phyloP scores from a whole-genome alignment of 768 basidiomycete genomes.

The Scleroderma citrinum region DNA sequence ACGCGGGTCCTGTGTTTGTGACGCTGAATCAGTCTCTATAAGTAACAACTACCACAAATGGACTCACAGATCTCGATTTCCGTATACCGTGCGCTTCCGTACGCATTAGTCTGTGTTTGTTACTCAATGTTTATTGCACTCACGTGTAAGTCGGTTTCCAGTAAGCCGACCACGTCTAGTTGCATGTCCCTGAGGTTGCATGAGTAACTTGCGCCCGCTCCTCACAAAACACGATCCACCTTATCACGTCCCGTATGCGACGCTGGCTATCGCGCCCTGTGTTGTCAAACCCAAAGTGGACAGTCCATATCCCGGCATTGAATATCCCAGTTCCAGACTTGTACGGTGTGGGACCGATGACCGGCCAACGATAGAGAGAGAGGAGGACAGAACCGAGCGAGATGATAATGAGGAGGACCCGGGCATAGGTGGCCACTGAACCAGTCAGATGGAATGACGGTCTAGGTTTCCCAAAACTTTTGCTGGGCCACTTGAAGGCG shows the following conservation, averaged over 20 bases:
- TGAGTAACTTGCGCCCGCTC: not conserved
- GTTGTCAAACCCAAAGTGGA: constrained; percentile 73
- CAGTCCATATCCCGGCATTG: constrained; percentile 84
- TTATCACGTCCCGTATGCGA: constrained; percentile 44
- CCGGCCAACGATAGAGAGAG: constrained; percentile 51
- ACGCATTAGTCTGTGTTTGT: not conserved
- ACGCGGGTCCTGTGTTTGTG: constrained; percentile 55
- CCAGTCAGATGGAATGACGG: constrained; percentile 11
- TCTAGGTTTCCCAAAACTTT: constrained; percentile 1
- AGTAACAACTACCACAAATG: not conserved
- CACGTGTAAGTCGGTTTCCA: constrained; percentile 85
- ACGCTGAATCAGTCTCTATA: constrained; percentile 1
- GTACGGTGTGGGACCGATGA: constrained; percentile 46
- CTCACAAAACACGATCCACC: constrained; percentile 38
- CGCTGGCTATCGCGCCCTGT: constrained; percentile 30
- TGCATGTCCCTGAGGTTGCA: constrained; percentile 58
- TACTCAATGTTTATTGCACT: constrained; percentile 21
- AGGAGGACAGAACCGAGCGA: constrained; percentile 45
- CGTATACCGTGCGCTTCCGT: constrained; percentile 62
- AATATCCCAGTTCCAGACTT: constrained; percentile 62
- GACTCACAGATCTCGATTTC: constrained; percentile 76
- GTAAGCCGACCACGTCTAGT: constrained; percentile 75
- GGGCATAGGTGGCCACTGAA: constrained; percentile 24
- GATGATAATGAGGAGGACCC: constrained; percentile 32
- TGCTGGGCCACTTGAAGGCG: constrained; percentile 39